Evolutionary conservation across 768 basidiomycete species (phyloP), one percentile per base, ranked within the genome.

Genomic region (Termitomyces sp.): DNA sequence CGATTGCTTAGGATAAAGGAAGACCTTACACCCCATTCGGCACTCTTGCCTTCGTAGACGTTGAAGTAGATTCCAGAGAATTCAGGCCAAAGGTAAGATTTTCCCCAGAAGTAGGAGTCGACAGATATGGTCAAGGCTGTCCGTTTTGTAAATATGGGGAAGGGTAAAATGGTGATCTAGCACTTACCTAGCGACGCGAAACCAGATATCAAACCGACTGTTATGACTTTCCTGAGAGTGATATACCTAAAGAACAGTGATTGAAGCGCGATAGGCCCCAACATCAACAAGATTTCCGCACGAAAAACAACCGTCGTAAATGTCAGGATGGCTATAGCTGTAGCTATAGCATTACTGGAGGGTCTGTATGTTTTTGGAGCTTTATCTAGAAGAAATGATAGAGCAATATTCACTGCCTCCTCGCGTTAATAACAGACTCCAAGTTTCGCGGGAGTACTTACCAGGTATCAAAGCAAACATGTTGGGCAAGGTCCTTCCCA

Each of bases 401-500:
- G 69, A 0, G 87, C 78, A 20, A 86, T 18, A 57, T 87, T 91
- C 27, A 89, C 90, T 88, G 46, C 24, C 42, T 56, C 27, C 24
- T 36, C 14, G 55, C 40, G 27, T 16, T n/a, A 53, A 22, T 50
- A 16, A 27, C 24, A 24, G 32, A 34, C 6, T 30, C 24, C 32
- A 32, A 2, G 39, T 50, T 34, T 16, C 5, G 22, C 34, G 24
- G 37, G n/a, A 40, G n/a, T n/a, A 62, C 73, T 24, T 61, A 95
- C 94, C 91, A 45, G 87, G 84, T 2, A 89, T 75, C 18, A 95
- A 73, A 4, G 94, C 94, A 60, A 95, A 86, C 87, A 94, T 96
- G 69, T 98, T 99, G 1, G 97, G 96, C 7, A 98, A 72, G 0
- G 96, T 97, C 54, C 97, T 75, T 2, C 94, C 87, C 79, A 94